These are phyloP conservation scores for Phytopythium cucurbitacearum DNA, from an alignment of 352 stramenopile genomes.

Conservation along the genomic window DNA sequence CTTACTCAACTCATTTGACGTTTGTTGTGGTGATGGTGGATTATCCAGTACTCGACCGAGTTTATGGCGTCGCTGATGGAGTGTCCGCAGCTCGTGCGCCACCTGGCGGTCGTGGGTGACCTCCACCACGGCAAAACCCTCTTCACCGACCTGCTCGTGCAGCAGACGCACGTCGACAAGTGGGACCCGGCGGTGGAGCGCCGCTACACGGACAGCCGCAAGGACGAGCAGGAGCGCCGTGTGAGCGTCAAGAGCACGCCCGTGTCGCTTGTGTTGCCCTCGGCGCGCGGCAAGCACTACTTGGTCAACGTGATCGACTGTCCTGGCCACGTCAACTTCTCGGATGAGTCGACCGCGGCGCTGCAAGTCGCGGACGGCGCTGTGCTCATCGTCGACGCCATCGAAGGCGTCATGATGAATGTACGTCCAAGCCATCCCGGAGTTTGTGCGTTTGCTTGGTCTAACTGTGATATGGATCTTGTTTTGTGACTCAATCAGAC, in stretches of 20 bases:
- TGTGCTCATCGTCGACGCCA: constrained; percentile 95
- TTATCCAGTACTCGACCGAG: constrained; percentile 70
- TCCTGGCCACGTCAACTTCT: constrained; percentile 97
- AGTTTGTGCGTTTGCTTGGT: constrained; percentile 1
- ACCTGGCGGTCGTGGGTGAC: constrained; percentile 96
- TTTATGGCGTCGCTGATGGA: constrained; percentile 90
- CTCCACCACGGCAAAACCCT: constrained; percentile 96
- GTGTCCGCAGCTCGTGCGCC: constrained; percentile 86
- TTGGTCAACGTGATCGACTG: constrained; percentile 97
- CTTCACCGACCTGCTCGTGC: constrained; percentile 89
- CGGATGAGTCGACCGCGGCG: constrained; percentile 92
- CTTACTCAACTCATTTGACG: not conserved
- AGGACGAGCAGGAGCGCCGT: constrained; percentile 96
- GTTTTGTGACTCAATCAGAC: constrained; percentile 62
- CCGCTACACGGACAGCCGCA: constrained; percentile 94
- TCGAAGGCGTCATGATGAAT: constrained; percentile 98
- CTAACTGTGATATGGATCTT: constrained; percentile 5
- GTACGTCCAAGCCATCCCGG: constrained; percentile 23
- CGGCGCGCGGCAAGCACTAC: constrained; percentile 94
- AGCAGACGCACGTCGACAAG: constrained; percentile 84
- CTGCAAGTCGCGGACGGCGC: constrained; percentile 93
- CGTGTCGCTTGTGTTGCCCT: constrained; percentile 92
- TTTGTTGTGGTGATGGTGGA: constrained; percentile 14
- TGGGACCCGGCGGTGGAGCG: constrained; percentile 79
- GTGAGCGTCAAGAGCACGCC: constrained; percentile 97